phyloP scores from a whole-genome alignment of 208 protist species.

The Dictyostelium gargantuum region DNA sequence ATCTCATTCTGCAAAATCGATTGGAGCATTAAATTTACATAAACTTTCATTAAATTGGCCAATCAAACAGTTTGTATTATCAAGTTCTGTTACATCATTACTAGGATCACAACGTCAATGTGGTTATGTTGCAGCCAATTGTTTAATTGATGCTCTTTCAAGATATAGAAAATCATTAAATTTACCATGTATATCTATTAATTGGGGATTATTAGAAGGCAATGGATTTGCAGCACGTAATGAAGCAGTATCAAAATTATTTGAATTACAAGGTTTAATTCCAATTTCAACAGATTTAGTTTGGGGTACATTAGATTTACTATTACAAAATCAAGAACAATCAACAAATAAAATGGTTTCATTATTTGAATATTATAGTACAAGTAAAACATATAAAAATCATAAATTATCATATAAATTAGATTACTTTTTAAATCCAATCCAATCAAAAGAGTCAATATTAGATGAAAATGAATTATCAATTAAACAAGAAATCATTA shows the following conservation, averaged over 20 bases:
- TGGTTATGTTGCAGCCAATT: neutral
- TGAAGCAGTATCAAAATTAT: neutral
- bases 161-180: slow-evolving; percentile 1
- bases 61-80: neutral
- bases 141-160: neutral
- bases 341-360: neutral
- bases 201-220: neutral
- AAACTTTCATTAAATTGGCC: neutral
- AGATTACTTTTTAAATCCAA: neutral
- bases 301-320: neutral
- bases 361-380: neutral
- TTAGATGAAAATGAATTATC: neutral
- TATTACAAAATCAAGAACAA: neutral
- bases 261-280: neutral
- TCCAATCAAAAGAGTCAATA: neutral
- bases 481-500: neutral
- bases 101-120: neutral
- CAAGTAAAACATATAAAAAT: neutral
- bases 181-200: neutral
- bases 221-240: neutral
- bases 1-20: neutral
- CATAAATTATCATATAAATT: neutral
- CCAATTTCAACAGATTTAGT: neutral
- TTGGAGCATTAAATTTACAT: slow-evolving; percentile 10
- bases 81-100: slow-evolving; percentile 19